These are phyloP conservation scores for Yamadazyma insecticola DNA, from an alignment of 805 yeast genomes.

Conservation along the genomic window DNA sequence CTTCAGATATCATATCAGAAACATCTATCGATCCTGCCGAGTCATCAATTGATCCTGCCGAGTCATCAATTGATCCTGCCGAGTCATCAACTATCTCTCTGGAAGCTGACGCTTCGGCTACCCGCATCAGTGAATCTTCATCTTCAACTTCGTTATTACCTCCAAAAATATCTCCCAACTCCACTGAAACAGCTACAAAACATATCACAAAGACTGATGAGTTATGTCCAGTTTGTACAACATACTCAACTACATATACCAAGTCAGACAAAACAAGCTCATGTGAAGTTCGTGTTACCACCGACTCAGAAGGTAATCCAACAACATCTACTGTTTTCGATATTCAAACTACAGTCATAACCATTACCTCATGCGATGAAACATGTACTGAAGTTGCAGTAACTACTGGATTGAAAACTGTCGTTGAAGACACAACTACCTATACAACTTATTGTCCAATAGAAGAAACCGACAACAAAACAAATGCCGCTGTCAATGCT, in stretches of 20 bases:
- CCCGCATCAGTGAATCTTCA: no score
- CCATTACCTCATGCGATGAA: slow-evolving; percentile 34
- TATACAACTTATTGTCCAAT: slow-evolving; percentile 29
- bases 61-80: neutral
- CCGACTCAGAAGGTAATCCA: slow-evolving; percentile 4
- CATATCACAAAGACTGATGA: slow-evolving; percentile 4
- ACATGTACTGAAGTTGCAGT: slow-evolving; percentile 23
- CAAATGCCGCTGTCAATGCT: neutral
- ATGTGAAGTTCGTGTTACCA: slow-evolving; percentile 11
- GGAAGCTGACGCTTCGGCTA: no score
- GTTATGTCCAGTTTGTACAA: slow-evolving; percentile 10
- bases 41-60: neutral
- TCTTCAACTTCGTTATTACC: no score
- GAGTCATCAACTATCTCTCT: neutral
- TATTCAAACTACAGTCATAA: slow-evolving; percentile 23
- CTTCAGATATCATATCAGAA: neutral
- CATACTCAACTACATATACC: slow-evolving; percentile 9
- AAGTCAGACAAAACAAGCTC: slow-evolving; percentile 5
- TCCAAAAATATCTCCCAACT: no score
- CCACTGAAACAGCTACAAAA: slow-evolving; percentile 3
- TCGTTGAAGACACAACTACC: slow-evolving; percentile 20
- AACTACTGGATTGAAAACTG: slow-evolving; percentile 32
- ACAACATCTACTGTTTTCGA: slow-evolving; percentile 6
- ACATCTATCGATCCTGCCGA: neutral
- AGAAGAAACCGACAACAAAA: slow-evolving; percentile 1